Evolutionary conservation across 2,329 filamentous ascomycete genomes (phyloP).

Genomic region (Colletotrichum caudatum): DNA sequence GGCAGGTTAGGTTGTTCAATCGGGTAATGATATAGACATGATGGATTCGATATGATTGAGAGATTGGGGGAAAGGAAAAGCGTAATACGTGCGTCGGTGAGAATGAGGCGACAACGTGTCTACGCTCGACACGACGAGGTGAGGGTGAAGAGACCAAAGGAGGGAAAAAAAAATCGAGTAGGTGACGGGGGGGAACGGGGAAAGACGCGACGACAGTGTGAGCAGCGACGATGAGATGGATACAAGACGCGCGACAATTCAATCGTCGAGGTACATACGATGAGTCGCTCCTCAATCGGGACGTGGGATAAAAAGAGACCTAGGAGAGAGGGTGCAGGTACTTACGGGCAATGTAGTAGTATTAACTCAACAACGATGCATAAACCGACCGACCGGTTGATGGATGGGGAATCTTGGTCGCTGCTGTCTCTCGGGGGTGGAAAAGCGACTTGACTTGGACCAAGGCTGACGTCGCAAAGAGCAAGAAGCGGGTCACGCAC

Average conservation of each 20-base stretch:
- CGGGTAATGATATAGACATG: not conserved
- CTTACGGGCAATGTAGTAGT: conserved; percentile 52
- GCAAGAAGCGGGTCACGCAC: conserved; percentile 41
- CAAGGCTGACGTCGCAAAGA: conserved; percentile 41
- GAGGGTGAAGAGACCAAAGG: not conserved
- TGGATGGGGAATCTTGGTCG: conserved; percentile 41
- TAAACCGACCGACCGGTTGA: conserved; percentile 41
- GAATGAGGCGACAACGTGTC: conserved; percentile 2
- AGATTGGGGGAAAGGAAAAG: not conserved
- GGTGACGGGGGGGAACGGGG: not conserved
- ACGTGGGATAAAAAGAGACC: conserved; percentile 41
- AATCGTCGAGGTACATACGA: conserved; percentile 33
- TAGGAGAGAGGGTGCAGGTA: conserved; percentile 45
- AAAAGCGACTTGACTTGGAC: conserved; percentile 40
- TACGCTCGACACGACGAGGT: conserved; percentile 14
- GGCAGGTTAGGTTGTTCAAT: not conserved
- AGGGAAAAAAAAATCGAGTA: conserved; percentile 1
- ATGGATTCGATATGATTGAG: not conserved
- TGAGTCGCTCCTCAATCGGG: conserved; percentile 24
- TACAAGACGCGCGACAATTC: conserved; percentile 6
- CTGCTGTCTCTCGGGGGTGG: conserved; percentile 33
- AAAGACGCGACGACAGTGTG: conserved; percentile 8
- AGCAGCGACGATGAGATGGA: conserved; percentile 18
- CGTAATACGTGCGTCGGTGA: not conserved
- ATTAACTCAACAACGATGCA: conserved; percentile 45